These are phyloP conservation scores for Fusarium heterosporum DNA, from an alignment of 2,329 filamentous ascomycete species.

Conservation along the genomic window DNA sequence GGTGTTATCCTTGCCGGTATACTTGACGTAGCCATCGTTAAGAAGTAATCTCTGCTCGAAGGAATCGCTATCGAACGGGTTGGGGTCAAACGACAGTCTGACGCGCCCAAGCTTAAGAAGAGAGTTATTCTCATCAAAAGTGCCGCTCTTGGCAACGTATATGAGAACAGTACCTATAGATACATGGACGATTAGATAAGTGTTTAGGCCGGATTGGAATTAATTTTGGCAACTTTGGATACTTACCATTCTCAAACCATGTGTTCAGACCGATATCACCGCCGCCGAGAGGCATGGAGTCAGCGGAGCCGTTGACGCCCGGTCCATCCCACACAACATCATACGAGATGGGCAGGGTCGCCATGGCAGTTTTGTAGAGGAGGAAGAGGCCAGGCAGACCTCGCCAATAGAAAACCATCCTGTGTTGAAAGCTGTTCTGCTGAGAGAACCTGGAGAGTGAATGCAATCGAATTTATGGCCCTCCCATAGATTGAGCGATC, in stretches of 20 bases:
- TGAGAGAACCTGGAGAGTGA: no score
- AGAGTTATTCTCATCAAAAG: conserved; percentile 21
- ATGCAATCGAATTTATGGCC: no score
- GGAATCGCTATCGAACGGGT: not conserved
- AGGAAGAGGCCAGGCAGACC: not conserved
- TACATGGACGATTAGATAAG: not conserved
- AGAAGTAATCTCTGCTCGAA: conserved; percentile 7
- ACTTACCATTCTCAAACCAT: conserved; percentile 16
- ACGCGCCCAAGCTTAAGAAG: conserved; percentile 13
- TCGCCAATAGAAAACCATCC: not conserved
- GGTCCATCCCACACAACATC: conserved; percentile 11
- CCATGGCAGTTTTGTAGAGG: not conserved
- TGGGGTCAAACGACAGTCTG: conserved; percentile 10
- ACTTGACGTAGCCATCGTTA: not conserved
- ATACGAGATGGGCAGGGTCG: not conserved
- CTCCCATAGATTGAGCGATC: no score
- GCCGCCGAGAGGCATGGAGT: conserved; percentile 17
- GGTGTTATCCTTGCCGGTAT: not conserved
- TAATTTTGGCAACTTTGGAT: fast-evolving
- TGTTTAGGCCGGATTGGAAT: fast-evolving
- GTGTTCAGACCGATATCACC: conserved; percentile 13
- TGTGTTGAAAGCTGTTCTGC: no score
- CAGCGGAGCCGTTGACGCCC: conserved; percentile 12
- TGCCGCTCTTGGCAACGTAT: conserved; percentile 13
- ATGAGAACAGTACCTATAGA: conserved; percentile 1